A percentile compares a stretch with the other conserved stretches of the same genome.
Evolutionary conservation across 345 rosid species (phyloP).

Genomic region (Punica granatum): DNA sequence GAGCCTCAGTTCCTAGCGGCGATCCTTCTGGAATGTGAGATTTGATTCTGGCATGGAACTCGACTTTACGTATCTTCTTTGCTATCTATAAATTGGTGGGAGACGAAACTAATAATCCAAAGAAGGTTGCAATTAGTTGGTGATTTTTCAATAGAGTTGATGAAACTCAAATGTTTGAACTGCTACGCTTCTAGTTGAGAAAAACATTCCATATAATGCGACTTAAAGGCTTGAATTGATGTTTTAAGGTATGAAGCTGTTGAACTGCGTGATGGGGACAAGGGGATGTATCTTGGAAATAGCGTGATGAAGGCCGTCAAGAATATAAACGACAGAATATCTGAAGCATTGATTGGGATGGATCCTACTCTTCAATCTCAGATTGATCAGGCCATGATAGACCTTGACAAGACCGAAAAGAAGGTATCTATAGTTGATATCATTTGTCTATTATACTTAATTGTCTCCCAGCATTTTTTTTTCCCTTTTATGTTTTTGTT

Average conservation of each 20-base stretch:
- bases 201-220: not conserved
- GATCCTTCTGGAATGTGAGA: slow-evolving; percentile 78
- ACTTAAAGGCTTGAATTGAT: slow-evolving; percentile 2
- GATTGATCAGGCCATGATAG: slow-evolving; percentile 96
- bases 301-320: slow-evolving; percentile 87
- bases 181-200: not conserved
- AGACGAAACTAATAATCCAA: not conserved
- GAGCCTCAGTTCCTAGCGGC: slow-evolving; percentile 82
- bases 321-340: slow-evolving; percentile 79
- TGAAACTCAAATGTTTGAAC: not conserved
- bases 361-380: slow-evolving; percentile 87
- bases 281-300: slow-evolving; percentile 83
- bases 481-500: not conserved
- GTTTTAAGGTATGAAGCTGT: slow-evolving; percentile 78
- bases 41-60: not conserved
- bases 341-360: slow-evolving; percentile 89
- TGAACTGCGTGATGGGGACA: slow-evolving; percentile 93
- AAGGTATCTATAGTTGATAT: slow-evolving; percentile 35
- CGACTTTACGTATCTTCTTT: not conserved
- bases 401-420: slow-evolving; percentile 92
- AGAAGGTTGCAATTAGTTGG: not conserved
- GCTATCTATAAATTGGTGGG: not conserved
- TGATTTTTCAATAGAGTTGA: not conserved
- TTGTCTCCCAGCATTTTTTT: not conserved
- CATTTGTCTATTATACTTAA: not conserved